phyloP scores from a whole-genome alignment of 164 flowering plant species.

The Euptelea pleiosperma region DNA sequence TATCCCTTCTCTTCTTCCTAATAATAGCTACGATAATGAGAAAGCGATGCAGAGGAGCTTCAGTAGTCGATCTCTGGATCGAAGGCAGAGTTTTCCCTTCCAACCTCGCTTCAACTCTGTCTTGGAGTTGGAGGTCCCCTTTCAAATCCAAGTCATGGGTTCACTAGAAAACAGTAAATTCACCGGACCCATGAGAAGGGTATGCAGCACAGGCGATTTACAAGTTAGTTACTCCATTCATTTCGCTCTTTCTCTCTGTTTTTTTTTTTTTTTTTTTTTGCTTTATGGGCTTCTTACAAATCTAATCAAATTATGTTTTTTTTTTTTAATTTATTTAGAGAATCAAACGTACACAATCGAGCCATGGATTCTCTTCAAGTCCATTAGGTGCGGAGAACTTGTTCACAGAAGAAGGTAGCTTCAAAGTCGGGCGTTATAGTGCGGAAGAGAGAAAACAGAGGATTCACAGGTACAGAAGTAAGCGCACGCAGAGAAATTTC shows the following conservation, averaged over 20 bases:
- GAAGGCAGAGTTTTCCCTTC: constrained; percentile 24
- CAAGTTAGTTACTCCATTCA: constrained; percentile 33
- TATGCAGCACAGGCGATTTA: constrained; percentile 80
- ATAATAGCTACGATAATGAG: constrained; percentile 13
- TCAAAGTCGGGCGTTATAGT: constrained; percentile 62
- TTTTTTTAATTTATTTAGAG: constrained; percentile 21
- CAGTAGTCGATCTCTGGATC: constrained; percentile 56
- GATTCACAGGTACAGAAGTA: constrained; percentile 70
- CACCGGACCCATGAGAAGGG: constrained; percentile 54
- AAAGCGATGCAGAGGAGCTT: constrained; percentile 60
- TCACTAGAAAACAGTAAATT: constrained; percentile 39
- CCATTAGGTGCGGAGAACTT: constrained; percentile 35
- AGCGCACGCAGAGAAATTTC: constrained; percentile 71
- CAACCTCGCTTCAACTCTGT: constrained; percentile 40
- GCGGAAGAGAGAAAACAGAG: constrained; percentile 69
- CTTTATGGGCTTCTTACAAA: background rate
- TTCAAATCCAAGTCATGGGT: constrained; percentile 28
- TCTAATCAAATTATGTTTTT: too few relatives aligned
- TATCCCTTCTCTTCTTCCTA: constrained; percentile 9
- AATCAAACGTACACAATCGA: constrained; percentile 16
- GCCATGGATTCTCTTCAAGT: constrained; percentile 33
- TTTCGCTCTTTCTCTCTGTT: background rate
- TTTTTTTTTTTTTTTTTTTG: background rate
- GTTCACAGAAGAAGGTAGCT: constrained; percentile 37
- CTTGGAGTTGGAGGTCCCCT: constrained; percentile 35